Evolutionary conservation across 768 basidiomycete species (phyloP).

Genomic region (Rossbeevera mucosa): DNA sequence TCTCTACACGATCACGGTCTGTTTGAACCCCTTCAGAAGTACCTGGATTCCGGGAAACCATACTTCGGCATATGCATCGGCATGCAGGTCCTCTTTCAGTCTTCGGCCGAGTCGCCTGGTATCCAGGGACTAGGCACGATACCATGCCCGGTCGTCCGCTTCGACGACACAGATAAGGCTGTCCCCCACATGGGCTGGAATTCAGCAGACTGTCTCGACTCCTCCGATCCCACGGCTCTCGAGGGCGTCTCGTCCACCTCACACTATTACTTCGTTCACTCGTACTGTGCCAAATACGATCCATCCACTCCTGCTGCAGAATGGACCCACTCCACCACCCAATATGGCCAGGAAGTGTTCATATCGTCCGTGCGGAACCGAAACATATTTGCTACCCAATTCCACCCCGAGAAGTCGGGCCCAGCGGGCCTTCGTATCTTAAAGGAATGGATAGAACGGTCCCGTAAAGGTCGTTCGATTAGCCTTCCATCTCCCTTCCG

Average conservation of each 20-base stretch:
- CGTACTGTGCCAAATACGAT: slow-evolving; percentile 79
- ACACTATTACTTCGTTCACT: slow-evolving; percentile 97
- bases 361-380: slow-evolving; percentile 76
- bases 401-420: slow-evolving; percentile 98
- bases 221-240: slow-evolving; percentile 34
- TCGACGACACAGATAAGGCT: slow-evolving; percentile 67
- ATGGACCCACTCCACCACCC: slow-evolving; percentile 83
- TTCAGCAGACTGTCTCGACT: slow-evolving; percentile 54
- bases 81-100: slow-evolving; percentile 91
- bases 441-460: slow-evolving; percentile 69
- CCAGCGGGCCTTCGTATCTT: slow-evolving; percentile 78
- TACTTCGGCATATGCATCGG: slow-evolving; percentile 99
- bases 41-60: slow-evolving; percentile 82
- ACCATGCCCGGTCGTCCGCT: slow-evolving; percentile 73
- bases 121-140: slow-evolving; percentile 78
- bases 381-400: slow-evolving; percentile 91
- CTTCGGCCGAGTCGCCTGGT: slow-evolving; percentile 72
- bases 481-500: slow-evolving; percentile 28
- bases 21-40: slow-evolving; percentile 72
- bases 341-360: slow-evolving; percentile 93
- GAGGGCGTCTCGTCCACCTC: slow-evolving; percentile 49
- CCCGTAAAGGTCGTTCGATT: slow-evolving; percentile 38
- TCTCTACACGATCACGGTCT: slow-evolving; percentile 71
- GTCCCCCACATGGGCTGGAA: slow-evolving; percentile 99
- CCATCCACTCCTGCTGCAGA: slow-evolving; percentile 53